Conservation (phyloP, 306 rosid species). For the Hylodesmum podocarpum region DNA sequence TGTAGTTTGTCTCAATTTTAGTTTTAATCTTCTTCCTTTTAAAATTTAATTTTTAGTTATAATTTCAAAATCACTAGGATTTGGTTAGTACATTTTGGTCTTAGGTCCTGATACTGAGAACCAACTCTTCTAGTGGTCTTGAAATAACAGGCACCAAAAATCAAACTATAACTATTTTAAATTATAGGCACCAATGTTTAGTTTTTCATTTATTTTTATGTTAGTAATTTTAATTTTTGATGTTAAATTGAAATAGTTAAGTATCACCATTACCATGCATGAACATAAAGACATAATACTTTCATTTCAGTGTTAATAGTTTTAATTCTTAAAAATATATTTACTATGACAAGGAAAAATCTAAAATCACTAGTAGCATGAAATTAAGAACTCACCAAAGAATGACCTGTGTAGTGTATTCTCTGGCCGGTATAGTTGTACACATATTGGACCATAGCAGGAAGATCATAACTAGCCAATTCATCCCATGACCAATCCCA, state of each 20-base stretch:
- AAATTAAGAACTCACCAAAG: slow-evolving; percentile 46
- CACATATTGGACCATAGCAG: slow-evolving; percentile 68
- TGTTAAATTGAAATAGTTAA: too few relatives aligned
- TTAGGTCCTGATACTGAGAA: background rate
- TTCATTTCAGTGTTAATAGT: too few relatives aligned
- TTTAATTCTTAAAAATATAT: background rate
- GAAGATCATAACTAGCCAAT: slow-evolving; percentile 65
- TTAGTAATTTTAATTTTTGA: too few relatives aligned
- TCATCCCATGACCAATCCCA: slow-evolving; percentile 98
- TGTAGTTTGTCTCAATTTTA: background rate
- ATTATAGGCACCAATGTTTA: background rate
- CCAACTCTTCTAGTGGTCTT: background rate
- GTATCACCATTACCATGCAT: too few relatives aligned
- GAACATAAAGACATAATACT: too few relatives aligned
- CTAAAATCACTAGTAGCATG: background rate
- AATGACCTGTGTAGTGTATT: slow-evolving; percentile 75
- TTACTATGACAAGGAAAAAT: background rate
- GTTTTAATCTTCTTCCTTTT: background rate
- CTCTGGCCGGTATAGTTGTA: slow-evolving; percentile 56
- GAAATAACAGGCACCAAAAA: background rate
- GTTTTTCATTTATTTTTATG: too few relatives aligned
- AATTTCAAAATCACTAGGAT: background rate
- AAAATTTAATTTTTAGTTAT: background rate
- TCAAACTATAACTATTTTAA: too few relatives aligned
- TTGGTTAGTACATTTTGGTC: background rate